Evolutionary conservation across 352 stramenopile genomes (phyloP).

Genomic region (Pythium rishiriense): DNA sequence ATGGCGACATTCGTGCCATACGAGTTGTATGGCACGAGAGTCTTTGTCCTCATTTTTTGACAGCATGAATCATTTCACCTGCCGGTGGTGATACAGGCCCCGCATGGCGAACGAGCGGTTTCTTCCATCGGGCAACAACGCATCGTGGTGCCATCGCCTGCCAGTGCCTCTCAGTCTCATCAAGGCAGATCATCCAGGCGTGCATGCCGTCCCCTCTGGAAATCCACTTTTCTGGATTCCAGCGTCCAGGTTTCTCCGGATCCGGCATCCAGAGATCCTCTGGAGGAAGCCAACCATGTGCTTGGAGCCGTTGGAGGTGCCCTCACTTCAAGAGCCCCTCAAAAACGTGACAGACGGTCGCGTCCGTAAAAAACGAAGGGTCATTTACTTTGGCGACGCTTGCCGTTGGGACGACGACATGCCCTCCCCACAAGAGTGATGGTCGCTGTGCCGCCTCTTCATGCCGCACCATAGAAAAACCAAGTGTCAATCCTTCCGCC

Average conservation of each 20-base stretch:
- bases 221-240: too few species aligned
- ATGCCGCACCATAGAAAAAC: conserved; percentile 6
- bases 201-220: too few species aligned
- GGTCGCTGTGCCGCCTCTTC: conserved; percentile 1
- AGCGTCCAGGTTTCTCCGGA: not conserved
- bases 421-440: conserved; percentile 15
- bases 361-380: conserved; percentile 4
- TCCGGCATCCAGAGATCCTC: not conserved
- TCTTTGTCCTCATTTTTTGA: too few species aligned
- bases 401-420: not conserved
- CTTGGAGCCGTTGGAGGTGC: not conserved
- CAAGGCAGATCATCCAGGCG: too few species aligned
- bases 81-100: too few species aligned
- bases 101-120: too few species aligned
- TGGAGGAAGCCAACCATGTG: not conserved
- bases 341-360: not conserved
- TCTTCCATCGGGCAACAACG: too few species aligned
- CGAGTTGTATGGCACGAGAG: too few species aligned
- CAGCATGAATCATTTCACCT: too few species aligned
- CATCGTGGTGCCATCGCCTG: too few species aligned
- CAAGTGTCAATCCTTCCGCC: conserved; percentile 10
- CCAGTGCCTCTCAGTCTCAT: too few species aligned
- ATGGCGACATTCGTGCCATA: too few species aligned
- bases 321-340: conserved; percentile 5
- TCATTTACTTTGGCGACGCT: conserved; percentile 12